These are phyloP conservation scores for Rhizomucor miehei DNA, from an alignment of 371 early-diverging fungal species.

Conservation along the genomic window DNA sequence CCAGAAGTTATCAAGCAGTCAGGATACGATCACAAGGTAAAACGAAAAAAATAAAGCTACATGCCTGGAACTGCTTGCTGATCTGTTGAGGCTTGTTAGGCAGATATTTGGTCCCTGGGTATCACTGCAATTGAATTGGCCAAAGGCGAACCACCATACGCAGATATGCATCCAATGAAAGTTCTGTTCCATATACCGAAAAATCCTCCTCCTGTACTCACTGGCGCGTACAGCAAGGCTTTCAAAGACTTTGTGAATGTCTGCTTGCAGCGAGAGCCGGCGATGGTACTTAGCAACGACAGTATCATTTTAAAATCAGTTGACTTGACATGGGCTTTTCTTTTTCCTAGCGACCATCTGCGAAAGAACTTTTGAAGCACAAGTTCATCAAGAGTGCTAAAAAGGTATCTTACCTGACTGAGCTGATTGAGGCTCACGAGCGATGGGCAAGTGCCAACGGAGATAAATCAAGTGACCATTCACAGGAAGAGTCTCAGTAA, in stretches of 20 bases:
- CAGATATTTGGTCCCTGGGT: slow-evolving; percentile 99
- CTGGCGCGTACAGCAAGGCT: slow-evolving; percentile 74
- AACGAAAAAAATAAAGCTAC: not conserved
- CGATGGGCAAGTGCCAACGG: slow-evolving; percentile 63
- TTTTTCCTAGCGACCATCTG: slow-evolving; percentile 71
- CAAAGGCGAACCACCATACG: slow-evolving; percentile 90
- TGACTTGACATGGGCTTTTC: no score
- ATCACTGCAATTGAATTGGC: slow-evolving; percentile 98
- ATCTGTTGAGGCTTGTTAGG: no score
- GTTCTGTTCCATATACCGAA: slow-evolving; percentile 93
- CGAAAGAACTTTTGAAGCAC: slow-evolving; percentile 89
- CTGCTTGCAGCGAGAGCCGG: slow-evolving; percentile 87
- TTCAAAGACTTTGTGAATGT: slow-evolving; percentile 90
- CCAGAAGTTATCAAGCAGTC: slow-evolving; percentile 97
- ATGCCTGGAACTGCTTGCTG: no score
- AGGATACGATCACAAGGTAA: slow-evolving; percentile 89
- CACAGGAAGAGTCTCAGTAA: slow-evolving; percentile 55
- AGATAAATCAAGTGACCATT: slow-evolving; percentile 54
- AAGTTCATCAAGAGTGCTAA: slow-evolving; percentile 82
- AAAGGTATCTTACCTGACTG: slow-evolving; percentile 78
- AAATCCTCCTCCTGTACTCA: slow-evolving; percentile 83
- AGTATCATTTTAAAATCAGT: no score
- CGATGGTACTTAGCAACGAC: slow-evolving; percentile 42
- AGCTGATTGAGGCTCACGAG: slow-evolving; percentile 82
- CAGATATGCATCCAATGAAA: slow-evolving; percentile 90